These are phyloP conservation scores for Leishmania guyanensis DNA, from an alignment of 208 protist species.

Conservation along the genomic window DNA sequence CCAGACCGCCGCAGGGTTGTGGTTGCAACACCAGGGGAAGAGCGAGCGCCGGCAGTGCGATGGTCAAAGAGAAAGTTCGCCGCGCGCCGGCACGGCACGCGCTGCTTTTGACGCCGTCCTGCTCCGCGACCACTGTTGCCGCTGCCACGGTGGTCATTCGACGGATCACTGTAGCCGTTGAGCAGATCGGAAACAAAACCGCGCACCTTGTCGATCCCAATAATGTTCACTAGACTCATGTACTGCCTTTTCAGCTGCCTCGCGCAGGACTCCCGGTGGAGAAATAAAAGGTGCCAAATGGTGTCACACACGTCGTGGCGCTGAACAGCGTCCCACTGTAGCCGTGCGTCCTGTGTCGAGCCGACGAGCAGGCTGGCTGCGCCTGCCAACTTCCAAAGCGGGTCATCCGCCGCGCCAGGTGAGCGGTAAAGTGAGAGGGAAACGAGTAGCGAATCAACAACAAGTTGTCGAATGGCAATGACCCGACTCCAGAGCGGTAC, in stretches of 20 bases:
- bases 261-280: conserved; percentile 70
- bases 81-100: conserved; percentile 35
- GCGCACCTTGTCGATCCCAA: conserved; percentile 71
- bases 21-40: background rate
- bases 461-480: conserved; percentile 56
- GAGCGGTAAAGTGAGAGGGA: conserved; percentile 81
- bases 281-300: conserved; percentile 68
- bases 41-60: background rate
- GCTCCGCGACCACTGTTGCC: background rate
- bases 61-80: conserved; percentile 5
- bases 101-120: conserved; percentile 41
- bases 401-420: conserved; percentile 67
- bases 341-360: conserved; percentile 66
- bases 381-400: conserved; percentile 66
- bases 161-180: conserved; percentile 31
- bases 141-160: background rate
- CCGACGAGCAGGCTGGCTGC: conserved; percentile 68
- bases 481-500: conserved; percentile 36
- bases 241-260: conserved; percentile 61
- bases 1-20: background rate
- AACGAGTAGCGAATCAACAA: conserved; percentile 61
- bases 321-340: conserved; percentile 71
- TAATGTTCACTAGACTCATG: conserved; percentile 72
- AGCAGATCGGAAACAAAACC: conserved; percentile 75
- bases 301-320: conserved; percentile 55